A percentile compares a stretch with the other conserved stretches of the same genome.
Evolutionary conservation across 1,139 yeast genomes (phyloP).

Genomic region (Pichiaceae sp.): DNA sequence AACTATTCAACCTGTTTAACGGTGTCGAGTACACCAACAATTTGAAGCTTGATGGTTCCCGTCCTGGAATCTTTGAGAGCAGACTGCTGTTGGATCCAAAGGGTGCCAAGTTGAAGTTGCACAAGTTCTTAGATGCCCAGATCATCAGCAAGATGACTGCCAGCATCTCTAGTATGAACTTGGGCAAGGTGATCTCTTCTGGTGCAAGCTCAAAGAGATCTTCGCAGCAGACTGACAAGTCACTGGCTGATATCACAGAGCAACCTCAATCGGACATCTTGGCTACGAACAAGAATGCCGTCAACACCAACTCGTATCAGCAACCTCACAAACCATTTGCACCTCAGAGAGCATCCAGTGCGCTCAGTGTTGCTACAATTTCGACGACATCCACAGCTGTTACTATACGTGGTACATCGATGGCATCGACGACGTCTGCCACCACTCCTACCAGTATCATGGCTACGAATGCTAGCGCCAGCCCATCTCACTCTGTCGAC

Average conservation of each 20-base stretch:
- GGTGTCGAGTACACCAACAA: constrained; percentile 42
- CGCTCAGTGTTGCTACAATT: not conserved
- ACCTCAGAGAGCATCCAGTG: not conserved
- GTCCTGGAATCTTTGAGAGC: constrained; percentile 58
- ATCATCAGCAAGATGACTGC: constrained; percentile 26
- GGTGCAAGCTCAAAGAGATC: constrained; percentile 5
- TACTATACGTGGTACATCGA: not conserved
- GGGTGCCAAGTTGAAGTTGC: constrained; percentile 35
- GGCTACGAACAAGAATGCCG: not conserved
- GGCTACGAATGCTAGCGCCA: not conserved
- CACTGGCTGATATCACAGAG: not conserved
- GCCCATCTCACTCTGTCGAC: not conserved
- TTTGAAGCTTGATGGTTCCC: constrained; percentile 50
- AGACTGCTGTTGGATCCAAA: constrained; percentile 45
- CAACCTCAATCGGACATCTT: not conserved
- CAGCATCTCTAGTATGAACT: constrained; percentile 25
- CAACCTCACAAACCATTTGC: not conserved
- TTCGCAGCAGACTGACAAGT: not conserved
- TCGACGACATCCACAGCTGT: not conserved
- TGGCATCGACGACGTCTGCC: not conserved
- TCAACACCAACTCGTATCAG: not conserved
- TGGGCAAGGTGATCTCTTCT: constrained; percentile 16
- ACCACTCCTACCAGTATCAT: not conserved
- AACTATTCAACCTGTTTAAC: constrained; percentile 43
- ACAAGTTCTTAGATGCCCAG: constrained; percentile 31